Evolutionary conservation across 2,329 filamentous ascomycete genomes (phyloP).

Genomic region (Venturia oleaginea): DNA sequence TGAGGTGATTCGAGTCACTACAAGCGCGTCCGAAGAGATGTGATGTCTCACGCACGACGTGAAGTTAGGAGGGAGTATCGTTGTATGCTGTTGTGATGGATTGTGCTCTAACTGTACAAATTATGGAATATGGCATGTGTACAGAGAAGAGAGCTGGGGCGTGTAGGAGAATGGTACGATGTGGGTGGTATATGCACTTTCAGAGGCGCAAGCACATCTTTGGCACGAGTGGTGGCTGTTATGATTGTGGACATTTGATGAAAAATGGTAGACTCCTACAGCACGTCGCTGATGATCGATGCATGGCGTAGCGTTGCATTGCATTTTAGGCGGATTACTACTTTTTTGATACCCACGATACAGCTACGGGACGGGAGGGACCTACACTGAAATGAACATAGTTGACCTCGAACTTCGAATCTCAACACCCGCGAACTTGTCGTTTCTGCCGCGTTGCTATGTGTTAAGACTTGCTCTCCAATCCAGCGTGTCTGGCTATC

Average conservation of each 20-base stretch:
- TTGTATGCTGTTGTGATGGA: not conserved
- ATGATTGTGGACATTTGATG: not conserved
- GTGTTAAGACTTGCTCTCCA: too few species aligned
- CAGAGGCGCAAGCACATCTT: not conserved
- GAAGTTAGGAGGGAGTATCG: not conserved
- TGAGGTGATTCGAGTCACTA: not conserved
- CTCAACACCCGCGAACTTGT: too few species aligned
- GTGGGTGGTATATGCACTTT: not conserved
- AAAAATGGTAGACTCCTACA: not conserved
- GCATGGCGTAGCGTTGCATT: not conserved
- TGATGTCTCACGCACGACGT: not conserved
- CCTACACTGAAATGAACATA: not conserved
- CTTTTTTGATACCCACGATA: constrained; percentile 4
- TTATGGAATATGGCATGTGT: not conserved
- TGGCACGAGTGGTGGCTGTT: not conserved
- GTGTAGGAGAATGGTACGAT: not conserved
- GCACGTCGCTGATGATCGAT: not conserved
- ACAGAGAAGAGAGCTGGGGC: not conserved
- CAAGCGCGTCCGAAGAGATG: not conserved
- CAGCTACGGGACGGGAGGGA: not conserved
- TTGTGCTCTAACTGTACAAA: not conserved
- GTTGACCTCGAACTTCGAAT: not conserved
- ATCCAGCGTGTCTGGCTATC: too few species aligned
- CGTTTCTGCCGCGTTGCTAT: too few species aligned
- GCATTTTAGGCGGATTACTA: not conserved